Conservation (phyloP, 2,329 filamentous ascomycete genomes). For the Blastomyces silverae region DNA sequence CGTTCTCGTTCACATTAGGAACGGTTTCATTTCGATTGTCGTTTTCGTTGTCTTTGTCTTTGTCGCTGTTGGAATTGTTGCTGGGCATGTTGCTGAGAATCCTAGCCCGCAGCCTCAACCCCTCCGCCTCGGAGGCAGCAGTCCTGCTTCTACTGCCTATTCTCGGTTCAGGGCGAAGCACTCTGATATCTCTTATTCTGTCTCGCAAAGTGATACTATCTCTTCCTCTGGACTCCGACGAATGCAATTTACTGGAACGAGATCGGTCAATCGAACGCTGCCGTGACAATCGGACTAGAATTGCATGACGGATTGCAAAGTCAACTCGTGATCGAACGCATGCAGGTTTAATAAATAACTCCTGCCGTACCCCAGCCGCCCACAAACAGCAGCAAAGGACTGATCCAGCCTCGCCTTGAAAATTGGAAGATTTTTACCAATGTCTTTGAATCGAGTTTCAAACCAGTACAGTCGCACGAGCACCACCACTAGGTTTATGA, state of each 20-base stretch:
- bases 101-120: neutral
- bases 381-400: neutral
- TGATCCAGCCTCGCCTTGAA: neutral
- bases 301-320: neutral
- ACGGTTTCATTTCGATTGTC: neutral
- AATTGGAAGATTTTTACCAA: constrained; percentile 26
- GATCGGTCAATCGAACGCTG: constrained; percentile 2
- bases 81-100: neutral
- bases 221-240: neutral
- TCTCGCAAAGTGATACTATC: neutral
- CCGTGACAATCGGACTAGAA: constrained; percentile 9
- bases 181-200: constrained; percentile 4
- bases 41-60: no score
- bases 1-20: neutral
- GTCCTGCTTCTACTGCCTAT: constrained; percentile 4
- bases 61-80: no score
- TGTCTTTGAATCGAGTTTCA: constrained; percentile 40
- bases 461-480: constrained; percentile 47
- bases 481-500: constrained; percentile 48
- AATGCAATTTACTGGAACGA: neutral
- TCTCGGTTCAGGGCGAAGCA: neutral
- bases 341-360: neutral
- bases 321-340: constrained; percentile 2
- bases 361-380: neutral
- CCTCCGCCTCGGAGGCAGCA: neutral